Evolutionary conservation across 2,329 filamentous ascomycete genomes (phyloP).

Genomic region (Cercospora zeae-maydis): DNA sequence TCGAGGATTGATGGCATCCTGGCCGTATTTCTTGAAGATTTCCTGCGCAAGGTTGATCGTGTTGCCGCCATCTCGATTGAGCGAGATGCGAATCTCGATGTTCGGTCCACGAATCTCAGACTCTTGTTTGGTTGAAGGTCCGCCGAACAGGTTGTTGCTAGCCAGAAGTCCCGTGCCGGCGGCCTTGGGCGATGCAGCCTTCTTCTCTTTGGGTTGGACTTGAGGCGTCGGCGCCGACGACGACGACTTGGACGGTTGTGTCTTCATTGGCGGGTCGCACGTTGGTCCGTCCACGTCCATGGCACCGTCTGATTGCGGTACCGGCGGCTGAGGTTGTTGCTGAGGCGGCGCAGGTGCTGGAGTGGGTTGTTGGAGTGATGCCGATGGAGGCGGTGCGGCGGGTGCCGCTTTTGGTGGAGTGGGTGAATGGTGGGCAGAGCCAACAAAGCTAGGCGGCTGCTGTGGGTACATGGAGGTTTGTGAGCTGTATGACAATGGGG

Average conservation of each 20-base stretch:
- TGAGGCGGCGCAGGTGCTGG: conserved; percentile 9
- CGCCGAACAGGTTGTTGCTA: conserved; percentile 59
- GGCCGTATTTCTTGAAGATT: conserved; percentile 90
- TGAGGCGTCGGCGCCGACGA: conserved; percentile 31
- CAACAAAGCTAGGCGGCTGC: conserved; percentile 21
- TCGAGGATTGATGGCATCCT: conserved; percentile 87
- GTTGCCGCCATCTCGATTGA: conserved; percentile 79
- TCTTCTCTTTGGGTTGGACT: conserved; percentile 38
- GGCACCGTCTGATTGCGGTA: conserved; percentile 27
- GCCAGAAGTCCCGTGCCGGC: conserved; percentile 63
- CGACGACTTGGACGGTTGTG: conserved; percentile 30
- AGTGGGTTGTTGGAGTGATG: conserved; percentile 16
- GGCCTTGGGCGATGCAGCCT: conserved; percentile 36
- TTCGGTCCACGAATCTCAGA: conserved; percentile 56
- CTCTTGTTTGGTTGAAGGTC: conserved; percentile 45
- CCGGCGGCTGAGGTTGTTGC: not conserved
- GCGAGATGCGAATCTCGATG: conserved; percentile 80
- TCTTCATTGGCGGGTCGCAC: conserved; percentile 18
- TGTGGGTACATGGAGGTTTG: conserved; percentile 26
- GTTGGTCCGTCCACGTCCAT: conserved; percentile 34
- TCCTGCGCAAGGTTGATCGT: conserved; percentile 94
- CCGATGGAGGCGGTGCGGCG: not conserved
- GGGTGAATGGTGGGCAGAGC: conserved; percentile 21
- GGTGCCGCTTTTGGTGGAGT: conserved; percentile 22
- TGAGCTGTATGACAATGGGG: conserved; percentile 29